phyloP scores from a whole-genome alignment of 768 basidiomycete species.

The Gautieria morchelliformis region DNA sequence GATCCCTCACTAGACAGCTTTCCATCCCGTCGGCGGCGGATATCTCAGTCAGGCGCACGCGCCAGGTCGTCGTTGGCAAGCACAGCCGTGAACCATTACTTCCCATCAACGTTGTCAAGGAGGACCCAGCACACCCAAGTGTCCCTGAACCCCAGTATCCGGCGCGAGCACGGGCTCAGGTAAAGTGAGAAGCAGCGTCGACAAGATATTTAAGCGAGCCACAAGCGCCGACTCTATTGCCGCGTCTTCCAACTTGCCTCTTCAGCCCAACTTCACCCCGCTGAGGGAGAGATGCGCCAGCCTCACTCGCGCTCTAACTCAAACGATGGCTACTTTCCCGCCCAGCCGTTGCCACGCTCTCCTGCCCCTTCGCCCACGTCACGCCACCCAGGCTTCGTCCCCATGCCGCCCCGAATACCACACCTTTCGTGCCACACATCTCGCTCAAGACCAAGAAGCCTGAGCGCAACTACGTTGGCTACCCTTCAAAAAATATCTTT shows the following conservation, averaged over 20 bases:
- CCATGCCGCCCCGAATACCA: constrained; percentile 5
- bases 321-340: constrained; percentile 11
- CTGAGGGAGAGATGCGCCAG: constrained; percentile 13
- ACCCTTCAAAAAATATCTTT: constrained; percentile 71
- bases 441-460: constrained; percentile 30
- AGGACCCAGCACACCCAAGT: background rate
- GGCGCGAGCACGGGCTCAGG: constrained; percentile 8
- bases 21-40: constrained; percentile 5
- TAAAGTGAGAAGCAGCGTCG: constrained; percentile 47
- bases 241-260: constrained; percentile 13
- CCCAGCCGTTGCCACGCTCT: constrained; percentile 17
- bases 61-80: constrained; percentile 27
- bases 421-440: constrained; percentile 21
- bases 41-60: constrained; percentile 10
- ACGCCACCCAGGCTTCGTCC: background rate
- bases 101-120: constrained; percentile 31
- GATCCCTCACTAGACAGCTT: constrained; percentile 7
- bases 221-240: constrained; percentile 23
- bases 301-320: constrained; percentile 13
- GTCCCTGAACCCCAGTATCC: constrained; percentile 5
- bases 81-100: constrained; percentile 68
- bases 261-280: constrained; percentile 17
- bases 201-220: constrained; percentile 45
- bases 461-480: constrained; percentile 49
- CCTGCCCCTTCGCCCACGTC: constrained; percentile 15